Base-by-base conservation (phyloP, 2,329 filamentous ascomycete species). In the Aureobasidium subglaciale region DNA sequence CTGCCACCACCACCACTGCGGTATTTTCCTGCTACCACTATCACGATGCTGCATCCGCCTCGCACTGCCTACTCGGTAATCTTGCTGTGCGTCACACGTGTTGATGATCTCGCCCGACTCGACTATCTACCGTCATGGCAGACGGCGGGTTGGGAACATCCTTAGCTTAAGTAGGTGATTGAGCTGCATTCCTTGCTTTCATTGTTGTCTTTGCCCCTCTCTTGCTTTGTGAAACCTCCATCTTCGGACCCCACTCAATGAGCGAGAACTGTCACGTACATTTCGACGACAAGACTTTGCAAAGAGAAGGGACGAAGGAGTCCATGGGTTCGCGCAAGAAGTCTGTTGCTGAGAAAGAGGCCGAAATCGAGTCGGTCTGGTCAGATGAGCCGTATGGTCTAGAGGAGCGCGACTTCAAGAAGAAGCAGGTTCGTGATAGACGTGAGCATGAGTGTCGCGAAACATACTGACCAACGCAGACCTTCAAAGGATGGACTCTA, bases 401-500 rank as follows among this genome's bases (percentile, higher is more conserved):
- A 24, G 55, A 56, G n/a, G 55, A 56, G 30, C 42, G 55, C 15
- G 55, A 56, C 29, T 56, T 32, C 38, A 56, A 56, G 35, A 43
- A 56, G 37, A 56, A 56, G 22, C 55, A 56, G 54, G 54, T 56
- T 34, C 10, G 54, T 9, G 25, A 13, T 29, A 24, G 15, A 32
- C 8, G 9, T 10, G 13, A 2, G 4, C 34, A 27, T 20, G 3
- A 22, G 15, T n/a, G n/a, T 40, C 35, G 53, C 13, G 13, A 41
- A 10, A 9, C 24, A 16, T 25, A 34, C 53, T 56, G 53, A 56
- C n/a, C 35, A 18, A 6, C 5, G 2, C n/a, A 56, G 55, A 52
- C 45, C 6, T 56, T 56, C 46, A 52, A 56, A 52, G 55, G 55
- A 22, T 56, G 55, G 55, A 56, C 55, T 29, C 38, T 56, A 11